These are phyloP conservation scores for Parietichytrium sp. DNA, from an alignment of 108 stramenopile genomes.

Conservation along the genomic window DNA sequence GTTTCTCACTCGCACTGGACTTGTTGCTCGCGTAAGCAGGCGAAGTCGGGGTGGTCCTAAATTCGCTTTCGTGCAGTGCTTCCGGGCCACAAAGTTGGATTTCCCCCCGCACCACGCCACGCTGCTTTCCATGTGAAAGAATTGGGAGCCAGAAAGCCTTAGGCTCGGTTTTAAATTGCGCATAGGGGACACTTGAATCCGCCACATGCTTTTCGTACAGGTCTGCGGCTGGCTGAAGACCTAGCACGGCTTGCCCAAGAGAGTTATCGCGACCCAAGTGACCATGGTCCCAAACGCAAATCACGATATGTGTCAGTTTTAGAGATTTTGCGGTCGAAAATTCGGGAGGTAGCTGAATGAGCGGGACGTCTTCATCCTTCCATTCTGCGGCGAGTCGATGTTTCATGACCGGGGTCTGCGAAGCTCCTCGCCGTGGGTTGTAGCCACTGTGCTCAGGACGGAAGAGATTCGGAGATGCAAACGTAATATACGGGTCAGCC, in stretches of 20 bases:
- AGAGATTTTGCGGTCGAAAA: background rate
- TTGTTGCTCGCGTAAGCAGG: too few species aligned
- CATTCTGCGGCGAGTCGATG: slow-evolving; percentile 17
- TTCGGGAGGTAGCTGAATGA: background rate
- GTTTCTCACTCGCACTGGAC: too few species aligned
- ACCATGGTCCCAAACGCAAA: background rate
- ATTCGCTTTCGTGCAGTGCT: too few species aligned
- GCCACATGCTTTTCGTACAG: background rate
- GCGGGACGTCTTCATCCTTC: background rate
- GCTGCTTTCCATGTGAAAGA: background rate
- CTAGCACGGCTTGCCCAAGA: slow-evolving; percentile 1
- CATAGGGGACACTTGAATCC: background rate
- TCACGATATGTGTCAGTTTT: background rate
- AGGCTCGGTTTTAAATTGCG: background rate
- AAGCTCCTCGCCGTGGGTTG: slow-evolving; percentile 9
- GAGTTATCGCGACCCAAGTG: background rate
- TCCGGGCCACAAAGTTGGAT: slow-evolving; percentile 14
- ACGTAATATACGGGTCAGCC: background rate
- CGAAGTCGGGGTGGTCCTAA: too few species aligned
- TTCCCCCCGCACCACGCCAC: background rate
- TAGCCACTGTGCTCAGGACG: background rate
- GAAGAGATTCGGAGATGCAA: slow-evolving; percentile 4
- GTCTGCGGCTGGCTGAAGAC: background rate
- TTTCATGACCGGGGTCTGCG: background rate
- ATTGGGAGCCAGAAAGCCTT: background rate